phyloP scores from a whole-genome alignment of 345 rosid species.

The Balakata baccata region DNA sequence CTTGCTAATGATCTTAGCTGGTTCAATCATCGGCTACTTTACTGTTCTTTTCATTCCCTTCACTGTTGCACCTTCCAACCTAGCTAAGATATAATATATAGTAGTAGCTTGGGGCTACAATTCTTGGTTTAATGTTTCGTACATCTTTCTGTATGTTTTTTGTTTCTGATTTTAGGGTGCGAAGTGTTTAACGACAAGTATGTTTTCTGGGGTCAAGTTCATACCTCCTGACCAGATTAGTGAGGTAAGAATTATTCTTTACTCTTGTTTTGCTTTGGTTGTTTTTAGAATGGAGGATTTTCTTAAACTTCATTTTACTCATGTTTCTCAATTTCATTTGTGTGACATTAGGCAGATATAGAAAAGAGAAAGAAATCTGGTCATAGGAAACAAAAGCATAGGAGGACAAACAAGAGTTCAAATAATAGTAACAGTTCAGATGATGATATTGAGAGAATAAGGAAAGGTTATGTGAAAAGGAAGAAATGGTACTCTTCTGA shows the following conservation, averaged over 20 bases:
- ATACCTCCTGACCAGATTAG: slow-evolving; percentile 66
- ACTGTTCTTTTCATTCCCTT: too few relatives aligned
- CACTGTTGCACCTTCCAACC: too few relatives aligned
- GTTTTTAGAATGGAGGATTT: not conserved
- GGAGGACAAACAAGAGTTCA: slow-evolving; percentile 30
- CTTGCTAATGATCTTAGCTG: too few relatives aligned
- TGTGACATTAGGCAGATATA: slow-evolving; percentile 31
- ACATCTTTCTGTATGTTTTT: not conserved
- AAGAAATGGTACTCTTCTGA: slow-evolving; percentile 71
- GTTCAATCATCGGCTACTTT: too few relatives aligned
- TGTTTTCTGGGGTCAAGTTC: slow-evolving; percentile 74
- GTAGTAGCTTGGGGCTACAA: too few relatives aligned
- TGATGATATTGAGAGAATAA: slow-evolving; percentile 46
- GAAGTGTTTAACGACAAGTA: slow-evolving; percentile 12
- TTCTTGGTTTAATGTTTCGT: too few relatives aligned
- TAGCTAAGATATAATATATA: too few relatives aligned
- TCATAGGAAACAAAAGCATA: slow-evolving; percentile 39
- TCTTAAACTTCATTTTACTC: not conserved
- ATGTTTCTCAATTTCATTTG: not conserved
- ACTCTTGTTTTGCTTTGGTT: not conserved
- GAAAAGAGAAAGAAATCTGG: slow-evolving; percentile 27
- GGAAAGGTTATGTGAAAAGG: slow-evolving; percentile 37
- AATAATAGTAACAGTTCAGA: slow-evolving; percentile 35
- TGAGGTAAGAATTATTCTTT: slow-evolving; percentile 17
- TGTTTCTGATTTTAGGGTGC: not conserved